Evolutionary conservation across 495 filamentous ascomycete species (phyloP).

Genomic region (Neurospora sp.): DNA sequence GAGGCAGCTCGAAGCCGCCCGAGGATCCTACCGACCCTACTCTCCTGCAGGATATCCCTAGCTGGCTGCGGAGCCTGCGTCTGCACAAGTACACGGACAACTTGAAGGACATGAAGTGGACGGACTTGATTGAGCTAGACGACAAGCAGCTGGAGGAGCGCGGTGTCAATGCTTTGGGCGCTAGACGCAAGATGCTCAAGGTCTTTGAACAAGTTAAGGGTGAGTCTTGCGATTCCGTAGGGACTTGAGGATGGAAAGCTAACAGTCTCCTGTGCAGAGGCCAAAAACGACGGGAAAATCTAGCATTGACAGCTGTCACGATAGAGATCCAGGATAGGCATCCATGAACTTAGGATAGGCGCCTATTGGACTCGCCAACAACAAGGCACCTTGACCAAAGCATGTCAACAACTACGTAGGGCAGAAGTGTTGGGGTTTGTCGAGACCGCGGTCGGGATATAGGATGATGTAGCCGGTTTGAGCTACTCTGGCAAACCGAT

Average conservation of each 20-base stretch:
- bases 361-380: background rate
- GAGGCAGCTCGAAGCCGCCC: constrained; percentile 93
- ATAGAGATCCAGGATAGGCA: background rate
- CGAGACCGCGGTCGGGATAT: background rate
- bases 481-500: background rate
- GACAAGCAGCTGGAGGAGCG: constrained; percentile 89
- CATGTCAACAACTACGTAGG: background rate
- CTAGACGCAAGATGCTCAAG: constrained; percentile 96
- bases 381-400: background rate
- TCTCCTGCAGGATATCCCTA: constrained; percentile 89
- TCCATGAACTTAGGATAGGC: background rate
- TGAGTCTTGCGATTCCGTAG: constrained; percentile 15
- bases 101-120: constrained; percentile 93
- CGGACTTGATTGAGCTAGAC: constrained; percentile 82
- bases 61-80: constrained; percentile 88
- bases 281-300: constrained; percentile 43
- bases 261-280: constrained; percentile 11
- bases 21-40: constrained; percentile 91
- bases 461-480: background rate
- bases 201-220: constrained; percentile 93
- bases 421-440: background rate
- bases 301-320: background rate
- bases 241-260: background rate
- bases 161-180: constrained; percentile 91
- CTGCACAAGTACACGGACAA: constrained; percentile 99